Evolutionary conservation across 768 basidiomycete species (phyloP), one percentile per base, ranked within the genome.

Genomic region (Lactarius tabidus): DNA sequence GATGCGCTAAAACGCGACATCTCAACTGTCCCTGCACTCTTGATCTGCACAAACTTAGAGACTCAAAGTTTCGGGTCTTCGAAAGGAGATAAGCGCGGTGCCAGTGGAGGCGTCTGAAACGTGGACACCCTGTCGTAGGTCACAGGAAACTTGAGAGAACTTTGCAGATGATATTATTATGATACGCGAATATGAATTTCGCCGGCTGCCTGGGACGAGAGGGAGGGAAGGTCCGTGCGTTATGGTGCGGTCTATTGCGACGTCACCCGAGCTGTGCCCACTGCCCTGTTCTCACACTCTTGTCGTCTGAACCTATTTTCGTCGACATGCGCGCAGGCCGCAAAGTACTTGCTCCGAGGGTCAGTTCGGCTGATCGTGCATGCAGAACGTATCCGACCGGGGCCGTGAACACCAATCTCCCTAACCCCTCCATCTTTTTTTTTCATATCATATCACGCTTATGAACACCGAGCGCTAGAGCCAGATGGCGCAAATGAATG

Each of bases 401-500:
- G 53, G 10, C 23, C 26, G 28, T 12, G 26, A 28, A 51, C 23
- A 2, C 6, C 23, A 26, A 26, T 26, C 48, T 12, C 10, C 5
- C 14, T 15, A 10, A 23, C 26, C 23, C 12, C 9, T n/a, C 10
- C 9, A 12, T 10, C 6, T 10, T 36, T 36, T 38, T 38, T 18
- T 39, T 2, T 17, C 2, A 3, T 41, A 7, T 59, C 57, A 59
- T 14, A n/a, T 43, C 26, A 31, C n/a, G 23, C 6, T 31, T 20
- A 26, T 20, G 17, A 26, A 48, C 7, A 15, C 17, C 5, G 52
- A 29, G 51, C 60, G 60, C 51, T 31, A 43, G 29, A 9, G 8
- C n/a, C 20, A 23, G 15, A 6, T 23, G 60, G 60, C 60, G 60
- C 20, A 61, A 61, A 61, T 61, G 60, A 61, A 53, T 6, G 45